Conservation (phyloP, 805 yeast genomes). For the Candida sakaeoensis region DNA sequence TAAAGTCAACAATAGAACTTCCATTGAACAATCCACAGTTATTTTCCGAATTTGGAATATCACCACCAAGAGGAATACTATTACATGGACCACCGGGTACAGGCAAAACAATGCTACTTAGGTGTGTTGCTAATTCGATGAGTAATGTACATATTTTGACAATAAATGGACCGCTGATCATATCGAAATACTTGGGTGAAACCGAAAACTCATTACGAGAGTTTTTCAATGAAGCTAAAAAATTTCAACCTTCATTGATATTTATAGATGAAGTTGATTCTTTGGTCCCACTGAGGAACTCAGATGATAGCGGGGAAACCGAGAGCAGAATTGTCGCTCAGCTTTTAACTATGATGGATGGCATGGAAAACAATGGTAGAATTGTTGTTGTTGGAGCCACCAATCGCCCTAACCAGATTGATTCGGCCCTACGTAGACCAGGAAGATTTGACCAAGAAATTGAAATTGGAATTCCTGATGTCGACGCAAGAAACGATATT, state of each 20-base stretch:
- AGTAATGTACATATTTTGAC: constrained; percentile 78
- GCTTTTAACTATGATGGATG: constrained; percentile 75
- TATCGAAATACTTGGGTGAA: constrained; percentile 90
- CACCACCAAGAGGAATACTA: constrained; percentile 91
- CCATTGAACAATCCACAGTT: constrained; percentile 77
- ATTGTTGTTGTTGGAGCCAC: constrained; percentile 75
- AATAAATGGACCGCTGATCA: constrained; percentile 87
- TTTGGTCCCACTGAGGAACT: constrained; percentile 76
- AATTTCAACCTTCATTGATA: constrained; percentile 82
- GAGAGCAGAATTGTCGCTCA: constrained; percentile 92
- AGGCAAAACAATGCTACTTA: constrained; percentile 85
- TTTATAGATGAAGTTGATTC: constrained; percentile 94
- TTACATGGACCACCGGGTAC: constrained; percentile 97
- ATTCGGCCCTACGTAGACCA: constrained; percentile 74
- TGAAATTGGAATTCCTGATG: constrained; percentile 91
- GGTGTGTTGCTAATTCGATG: constrained; percentile 71
- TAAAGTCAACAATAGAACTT: constrained; percentile 68
- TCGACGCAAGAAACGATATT: constrained; percentile 71
- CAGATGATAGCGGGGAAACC: constrained; percentile 86
- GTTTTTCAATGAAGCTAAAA: constrained; percentile 77
- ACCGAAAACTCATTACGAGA: constrained; percentile 84
- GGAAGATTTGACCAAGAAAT: constrained; percentile 89
- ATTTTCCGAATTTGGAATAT: constrained; percentile 79
- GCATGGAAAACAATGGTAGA: constrained; percentile 61
- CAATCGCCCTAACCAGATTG: constrained; percentile 64